These are phyloP conservation scores for Aureobasidium sp. DNA, from an alignment of 2,329 filamentous ascomycete genomes.

Conservation along the genomic window DNA sequence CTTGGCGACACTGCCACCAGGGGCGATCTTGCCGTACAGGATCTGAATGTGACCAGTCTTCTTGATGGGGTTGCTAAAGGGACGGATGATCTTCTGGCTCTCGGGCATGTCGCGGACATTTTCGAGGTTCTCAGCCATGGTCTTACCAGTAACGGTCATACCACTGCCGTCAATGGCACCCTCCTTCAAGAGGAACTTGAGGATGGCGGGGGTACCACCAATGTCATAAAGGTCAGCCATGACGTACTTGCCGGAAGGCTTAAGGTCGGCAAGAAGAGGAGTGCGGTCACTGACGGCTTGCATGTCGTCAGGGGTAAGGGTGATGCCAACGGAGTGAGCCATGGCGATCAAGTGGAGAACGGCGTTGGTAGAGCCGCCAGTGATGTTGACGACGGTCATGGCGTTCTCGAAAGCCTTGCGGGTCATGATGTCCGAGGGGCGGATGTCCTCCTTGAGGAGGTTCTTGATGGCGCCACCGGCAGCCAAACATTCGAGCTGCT, in stretches of 20 bases:
- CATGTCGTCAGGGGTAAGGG: conserved; percentile 44
- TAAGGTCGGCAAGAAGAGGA: conserved; percentile 43
- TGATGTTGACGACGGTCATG: conserved; percentile 43
- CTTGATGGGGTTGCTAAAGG: conserved; percentile 61
- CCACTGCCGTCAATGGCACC: conserved; percentile 39
- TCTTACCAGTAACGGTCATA: conserved; percentile 44
- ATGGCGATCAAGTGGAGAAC: conserved; percentile 45
- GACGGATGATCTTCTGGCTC: conserved; percentile 62
- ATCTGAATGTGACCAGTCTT: conserved; percentile 65
- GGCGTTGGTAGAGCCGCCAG: conserved; percentile 43
- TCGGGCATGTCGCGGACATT: conserved; percentile 54
- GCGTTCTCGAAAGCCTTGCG: conserved; percentile 42
- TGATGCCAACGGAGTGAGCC: conserved; percentile 41
- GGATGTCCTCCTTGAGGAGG: conserved; percentile 42
- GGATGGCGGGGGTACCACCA: conserved; percentile 40
- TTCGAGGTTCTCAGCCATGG: conserved; percentile 41
- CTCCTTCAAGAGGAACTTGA: conserved; percentile 42
- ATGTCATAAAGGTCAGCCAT: conserved; percentile 52
- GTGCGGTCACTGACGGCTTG: conserved; percentile 42
- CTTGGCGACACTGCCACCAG: conserved; percentile 63
- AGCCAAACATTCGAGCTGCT: conserved; percentile 41
- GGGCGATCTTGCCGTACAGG: conserved; percentile 58
- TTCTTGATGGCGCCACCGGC: conserved; percentile 43
- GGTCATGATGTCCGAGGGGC: conserved; percentile 42
- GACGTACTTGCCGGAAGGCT: conserved; percentile 45